Percentiles rank a stretch among this genome's conserved stretches.
Evolutionary conservation across 345 rosid genomes (phyloP).

Genomic region (Bruguiera sexangula): DNA sequence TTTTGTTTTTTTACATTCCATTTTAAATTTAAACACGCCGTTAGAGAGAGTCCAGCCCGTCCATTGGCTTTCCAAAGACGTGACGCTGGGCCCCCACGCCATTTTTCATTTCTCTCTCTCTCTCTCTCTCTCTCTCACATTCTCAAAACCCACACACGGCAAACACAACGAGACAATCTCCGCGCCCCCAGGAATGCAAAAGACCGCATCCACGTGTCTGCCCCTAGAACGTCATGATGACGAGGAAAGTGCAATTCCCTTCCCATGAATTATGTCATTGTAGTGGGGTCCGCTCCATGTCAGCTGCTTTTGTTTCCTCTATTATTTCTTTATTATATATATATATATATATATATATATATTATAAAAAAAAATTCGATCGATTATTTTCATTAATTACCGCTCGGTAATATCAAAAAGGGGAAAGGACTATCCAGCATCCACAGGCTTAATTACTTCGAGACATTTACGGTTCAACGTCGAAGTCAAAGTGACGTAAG

Average conservation of each 20-base stretch:
- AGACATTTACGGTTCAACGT: slow-evolving; percentile 14
- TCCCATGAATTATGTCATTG: slow-evolving; percentile 33
- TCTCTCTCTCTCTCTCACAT: no score
- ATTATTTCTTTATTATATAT: neutral
- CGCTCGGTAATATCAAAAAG: no score
- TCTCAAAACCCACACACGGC: no score
- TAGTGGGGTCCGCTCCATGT: slow-evolving; percentile 15
- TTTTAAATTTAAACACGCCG: no score
- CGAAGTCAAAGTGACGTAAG: slow-evolving; percentile 26
- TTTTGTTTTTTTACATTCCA: no score
- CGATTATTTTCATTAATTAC: no score
- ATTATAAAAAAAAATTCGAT: no score
- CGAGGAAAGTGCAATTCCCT: slow-evolving; percentile 28
- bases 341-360: neutral
- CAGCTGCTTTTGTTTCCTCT: neutral
- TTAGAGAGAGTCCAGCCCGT: no score
- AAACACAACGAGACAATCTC: slow-evolving; percentile 22
- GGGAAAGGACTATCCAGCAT: no score
- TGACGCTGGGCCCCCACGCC: neutral
- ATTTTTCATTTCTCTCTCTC: neutral
- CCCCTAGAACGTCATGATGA: slow-evolving; percentile 32
- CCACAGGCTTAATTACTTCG: slow-evolving; percentile 14
- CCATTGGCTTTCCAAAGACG: neutral
- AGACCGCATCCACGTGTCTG: slow-evolving; percentile 31
- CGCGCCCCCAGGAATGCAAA: slow-evolving; percentile 37